Evolutionary conservation across 2,329 filamentous ascomycete species (phyloP), one percentile per base, ranked within the genome.

Genomic region (Alternaria burnsii): DNA sequence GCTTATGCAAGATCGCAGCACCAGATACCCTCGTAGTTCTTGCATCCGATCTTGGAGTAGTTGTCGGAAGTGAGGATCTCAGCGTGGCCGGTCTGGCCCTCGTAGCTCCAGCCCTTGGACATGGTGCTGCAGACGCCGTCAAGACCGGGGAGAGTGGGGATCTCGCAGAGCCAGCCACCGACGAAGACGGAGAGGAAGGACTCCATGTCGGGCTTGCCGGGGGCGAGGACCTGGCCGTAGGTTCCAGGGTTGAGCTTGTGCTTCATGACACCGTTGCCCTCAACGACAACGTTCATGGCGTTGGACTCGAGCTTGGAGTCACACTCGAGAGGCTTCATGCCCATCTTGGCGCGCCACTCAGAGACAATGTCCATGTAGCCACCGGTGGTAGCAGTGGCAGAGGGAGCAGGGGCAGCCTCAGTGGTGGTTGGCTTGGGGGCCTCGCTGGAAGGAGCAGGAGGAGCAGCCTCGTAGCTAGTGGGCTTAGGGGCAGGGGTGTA

Each of bases 151-250:
- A 72, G 63, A 36, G 55, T 55, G 54, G 75, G 67, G 20, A 68
- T 65, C 67, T 77, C 75, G 72, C 75, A 77, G 52, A 77, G 73
- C 75, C 75, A 77, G 52, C 72, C 74, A 28, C 75, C 75, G 18
- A 76, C 70, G 60, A 75, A 76, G 60, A 74, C 71, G 54, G 65
- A 47, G 59, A 69, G 58, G 66, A 77, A 77, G 36, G 70, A 62
- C 16, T 67, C 59, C 9, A 55, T 53, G 28, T 46, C 38, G 7
- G 14, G 18, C 14, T 64, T 46, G 18, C 71, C 73, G 28, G 72
- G 71, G 28, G 72, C 73, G 24, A 76, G 74, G 34, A 71, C 71
- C 67, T 75, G 72, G 34, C 63, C 72, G 55, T 50, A 66, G 41
- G 71, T 67, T 41, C 72, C 71, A n/a, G 63, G 38, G 71, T 72